Percentiles rank a stretch among this genome's conserved stretches.
These are phyloP conservation scores for Boletus speciosus DNA, from an alignment of 768 basidiomycete species.

Conservation along the genomic window DNA sequence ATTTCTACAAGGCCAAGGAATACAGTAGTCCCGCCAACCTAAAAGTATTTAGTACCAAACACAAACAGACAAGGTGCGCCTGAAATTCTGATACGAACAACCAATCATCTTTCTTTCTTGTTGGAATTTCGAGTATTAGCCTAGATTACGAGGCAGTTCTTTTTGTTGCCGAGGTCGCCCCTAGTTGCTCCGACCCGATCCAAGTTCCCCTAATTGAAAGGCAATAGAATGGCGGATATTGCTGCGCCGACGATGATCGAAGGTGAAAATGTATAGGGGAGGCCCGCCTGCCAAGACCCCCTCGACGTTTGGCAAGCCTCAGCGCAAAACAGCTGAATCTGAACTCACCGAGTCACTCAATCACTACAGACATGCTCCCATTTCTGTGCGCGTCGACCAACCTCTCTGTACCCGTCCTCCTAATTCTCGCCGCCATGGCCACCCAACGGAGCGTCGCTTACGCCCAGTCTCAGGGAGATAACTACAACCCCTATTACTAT, in stretches of 20 bases:
- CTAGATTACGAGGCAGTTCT: too few relatives aligned
- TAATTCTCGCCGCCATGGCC: slow-evolving; percentile 7
- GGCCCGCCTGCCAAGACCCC: neutral
- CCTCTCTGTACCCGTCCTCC: neutral
- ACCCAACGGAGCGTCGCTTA: neutral
- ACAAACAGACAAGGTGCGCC: too few relatives aligned
- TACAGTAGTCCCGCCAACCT: too few relatives aligned
- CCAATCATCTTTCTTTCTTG: too few relatives aligned
- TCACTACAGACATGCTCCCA: neutral
- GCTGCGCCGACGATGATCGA: neutral
- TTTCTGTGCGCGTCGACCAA: neutral
- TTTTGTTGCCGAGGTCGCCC: too few relatives aligned
- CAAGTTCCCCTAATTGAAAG: neutral
- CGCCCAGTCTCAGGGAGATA: slow-evolving; percentile 9
- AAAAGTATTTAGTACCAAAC: too few relatives aligned
- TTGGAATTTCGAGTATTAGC: too few relatives aligned
- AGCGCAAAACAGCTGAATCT: neutral
- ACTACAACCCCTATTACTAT: slow-evolving; percentile 1
- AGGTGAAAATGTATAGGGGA: neutral
- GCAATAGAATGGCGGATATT: neutral
- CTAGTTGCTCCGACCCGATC: neutral
- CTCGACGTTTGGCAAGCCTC: neutral
- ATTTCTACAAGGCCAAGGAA: too few relatives aligned
- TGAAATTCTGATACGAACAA: too few relatives aligned
- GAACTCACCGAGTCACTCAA: neutral